Conservation (phyloP, 1,284 basidiomycete genomes). For the Veloporphyrellus conicus region DNA sequence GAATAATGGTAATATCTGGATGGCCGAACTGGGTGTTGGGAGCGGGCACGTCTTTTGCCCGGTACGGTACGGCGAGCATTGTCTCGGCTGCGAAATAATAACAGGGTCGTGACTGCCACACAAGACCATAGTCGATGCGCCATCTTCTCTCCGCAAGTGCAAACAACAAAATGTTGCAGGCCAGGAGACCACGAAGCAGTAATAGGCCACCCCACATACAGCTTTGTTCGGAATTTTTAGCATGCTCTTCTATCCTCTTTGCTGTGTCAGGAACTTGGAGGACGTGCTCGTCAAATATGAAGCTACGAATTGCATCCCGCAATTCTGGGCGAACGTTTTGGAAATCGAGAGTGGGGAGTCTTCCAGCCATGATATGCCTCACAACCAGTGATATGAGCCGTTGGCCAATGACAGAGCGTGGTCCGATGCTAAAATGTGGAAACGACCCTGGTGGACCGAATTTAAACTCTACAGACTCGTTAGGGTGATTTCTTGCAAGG, state of each 20-base stretch:
- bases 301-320: slow-evolving; percentile 13
- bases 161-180: slow-evolving; percentile 37
- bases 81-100: slow-evolving; percentile 21
- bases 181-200: slow-evolving; percentile 42
- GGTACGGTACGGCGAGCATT: background rate
- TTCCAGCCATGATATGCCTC: slow-evolving; percentile 26
- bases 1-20: slow-evolving; percentile 43
- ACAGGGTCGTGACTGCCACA: slow-evolving; percentile 29
- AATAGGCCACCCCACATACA: slow-evolving; percentile 35
- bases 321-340: background rate
- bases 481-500: slow-evolving; percentile 18
- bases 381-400: slow-evolving; percentile 22
- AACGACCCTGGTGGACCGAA: slow-evolving; percentile 18
- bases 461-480: slow-evolving; percentile 15
- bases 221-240: background rate
- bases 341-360: slow-evolving; percentile 17
- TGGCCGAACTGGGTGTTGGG: slow-evolving; percentile 16
- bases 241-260: slow-evolving; percentile 13
- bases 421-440: slow-evolving; percentile 32
- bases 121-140: slow-evolving; percentile 48
- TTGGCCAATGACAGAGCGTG: background rate
- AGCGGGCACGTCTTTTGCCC: slow-evolving; percentile 36
- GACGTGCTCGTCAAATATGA: slow-evolving; percentile 15
- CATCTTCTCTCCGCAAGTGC: slow-evolving; percentile 40
- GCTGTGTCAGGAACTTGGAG: slow-evolving; percentile 15